These are phyloP conservation scores for Gillenia trifoliata DNA, from an alignment of 306 rosid genomes.

Conservation along the genomic window DNA sequence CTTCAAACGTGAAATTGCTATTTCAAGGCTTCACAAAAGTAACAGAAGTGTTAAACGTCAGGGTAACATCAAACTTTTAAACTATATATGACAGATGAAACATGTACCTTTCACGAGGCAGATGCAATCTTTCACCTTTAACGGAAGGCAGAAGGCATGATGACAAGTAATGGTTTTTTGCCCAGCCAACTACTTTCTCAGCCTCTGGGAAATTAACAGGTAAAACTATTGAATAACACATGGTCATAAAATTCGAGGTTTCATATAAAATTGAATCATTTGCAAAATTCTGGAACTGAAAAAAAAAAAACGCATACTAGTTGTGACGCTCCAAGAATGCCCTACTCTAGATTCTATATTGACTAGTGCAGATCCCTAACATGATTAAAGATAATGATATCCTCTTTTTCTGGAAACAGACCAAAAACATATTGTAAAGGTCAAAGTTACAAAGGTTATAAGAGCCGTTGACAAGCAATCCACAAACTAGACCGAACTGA, in stretches of 20 bases:
- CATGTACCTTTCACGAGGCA: conserved; percentile 81
- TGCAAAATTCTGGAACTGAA: background rate
- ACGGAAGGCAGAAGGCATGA: conserved; percentile 59
- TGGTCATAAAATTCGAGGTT: background rate
- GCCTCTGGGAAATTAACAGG: conserved; percentile 51
- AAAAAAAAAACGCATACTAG: background rate
- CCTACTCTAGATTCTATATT: background rate
- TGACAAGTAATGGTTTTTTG: conserved; percentile 82
- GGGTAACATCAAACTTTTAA: background rate
- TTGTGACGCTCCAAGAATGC: background rate
- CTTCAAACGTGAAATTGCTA: conserved; percentile 73
- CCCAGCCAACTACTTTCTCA: conserved; percentile 96
- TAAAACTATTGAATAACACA: background rate
- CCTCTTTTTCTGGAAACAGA: background rate
- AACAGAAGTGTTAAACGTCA: conserved; percentile 24
- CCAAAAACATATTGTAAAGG: background rate
- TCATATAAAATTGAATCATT: background rate
- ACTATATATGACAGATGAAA: background rate
- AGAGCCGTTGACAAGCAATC: background rate
- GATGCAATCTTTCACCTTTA: conserved; percentile 69
- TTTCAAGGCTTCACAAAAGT: conserved; percentile 63
- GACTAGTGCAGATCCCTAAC: background rate
- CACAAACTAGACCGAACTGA: background rate
- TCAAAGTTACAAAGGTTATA: background rate
- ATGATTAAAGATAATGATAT: background rate